Base-by-base conservation (phyloP, 495 filamentous ascomycete species). In the Talaromyces adpressus region DNA sequence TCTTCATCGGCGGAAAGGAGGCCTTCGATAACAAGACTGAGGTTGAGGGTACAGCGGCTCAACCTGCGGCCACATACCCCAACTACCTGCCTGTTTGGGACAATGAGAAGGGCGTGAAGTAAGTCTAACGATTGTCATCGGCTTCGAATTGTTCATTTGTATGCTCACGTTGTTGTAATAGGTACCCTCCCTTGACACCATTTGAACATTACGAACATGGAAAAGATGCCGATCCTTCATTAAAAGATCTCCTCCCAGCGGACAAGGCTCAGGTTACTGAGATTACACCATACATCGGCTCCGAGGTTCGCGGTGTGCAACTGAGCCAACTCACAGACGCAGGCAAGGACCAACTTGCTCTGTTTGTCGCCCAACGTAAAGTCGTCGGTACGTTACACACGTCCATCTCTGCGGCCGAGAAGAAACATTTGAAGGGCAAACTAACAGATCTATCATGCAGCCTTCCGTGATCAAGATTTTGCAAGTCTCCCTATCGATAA, bases 81-180 rank as follows among this genome's bases (percentile, higher is more conserved):
- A 79, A 92, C 69, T 93, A 93, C 71, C 82, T 93, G 11, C 89
- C 89, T 8, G 87, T 85, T 2, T 93, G 89, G 89, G 82, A 90
- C 66, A 85, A 80, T 67, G 72, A 80, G 69, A 80, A 67, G 62
- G 49, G 45, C 32, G 34, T 59, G 22, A 49, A 66, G 64, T 68
- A 56, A 58, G 69, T 41, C 49, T 45, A 27, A 36, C 23, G n/a
- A 14, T 34, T 9, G 29, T 30, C 29, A 30, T 5, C 29, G 6
- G 29, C 6, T 30, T 7, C 7, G 27, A 6, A 30, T 7, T 30
- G 29, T 30, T 30, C 7, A 30, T 30, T 30, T 30, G 5, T 30
- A 30, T 30, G 29, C 29, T 30, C 3, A 20, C 14, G 27, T 27
- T 34, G 49, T 23, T 30, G 45, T 36, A 16, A 30, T 54, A 80